These are phyloP conservation scores for Polytrichum formosum DNA, from an alignment of 225 moss, liverwort and hornwort species.

Conservation along the genomic window DNA sequence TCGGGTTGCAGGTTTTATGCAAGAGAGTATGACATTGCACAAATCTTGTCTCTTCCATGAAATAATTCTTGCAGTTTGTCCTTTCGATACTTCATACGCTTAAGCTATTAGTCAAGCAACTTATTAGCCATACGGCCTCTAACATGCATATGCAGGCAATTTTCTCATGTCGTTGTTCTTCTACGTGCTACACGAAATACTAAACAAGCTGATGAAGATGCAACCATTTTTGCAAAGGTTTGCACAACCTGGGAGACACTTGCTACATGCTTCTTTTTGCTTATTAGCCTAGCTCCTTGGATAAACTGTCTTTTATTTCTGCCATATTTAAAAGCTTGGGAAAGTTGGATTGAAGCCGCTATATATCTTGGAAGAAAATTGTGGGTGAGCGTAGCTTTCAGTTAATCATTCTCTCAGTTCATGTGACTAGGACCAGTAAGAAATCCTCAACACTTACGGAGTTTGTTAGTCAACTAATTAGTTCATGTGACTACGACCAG, in stretches of 20 bases:
- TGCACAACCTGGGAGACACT: constrained; percentile 5
- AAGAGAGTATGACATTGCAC: no score
- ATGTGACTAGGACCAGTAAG: no score
- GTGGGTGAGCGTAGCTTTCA: no score
- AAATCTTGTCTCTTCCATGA: no score
- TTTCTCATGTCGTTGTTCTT: not conserved
- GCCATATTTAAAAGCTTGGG: not conserved
- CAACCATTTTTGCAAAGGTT: constrained; percentile 70
- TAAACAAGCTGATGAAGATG: constrained; percentile 62
- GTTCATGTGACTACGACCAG: no score
- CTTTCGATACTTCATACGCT: not conserved
- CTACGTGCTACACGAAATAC: constrained; percentile 4
- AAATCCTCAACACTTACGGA: no score
- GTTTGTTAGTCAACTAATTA: no score
- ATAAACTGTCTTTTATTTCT: not conserved
- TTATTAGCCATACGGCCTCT: not conserved
- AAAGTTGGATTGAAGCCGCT: not conserved
- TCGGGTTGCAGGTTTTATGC: no score
- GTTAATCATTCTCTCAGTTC: no score
- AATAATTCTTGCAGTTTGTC: not conserved
- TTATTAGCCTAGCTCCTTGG: not conserved
- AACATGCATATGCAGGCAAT: constrained; percentile 1
- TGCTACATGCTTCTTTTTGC: not conserved
- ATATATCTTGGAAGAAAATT: not conserved
- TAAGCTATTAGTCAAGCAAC: no score